A percentile compares a stretch with the other conserved stretches of the same genome.
phyloP scores from a whole-genome alignment of 2,329 filamentous ascomycete species.

The Ascochyta pisi region DNA sequence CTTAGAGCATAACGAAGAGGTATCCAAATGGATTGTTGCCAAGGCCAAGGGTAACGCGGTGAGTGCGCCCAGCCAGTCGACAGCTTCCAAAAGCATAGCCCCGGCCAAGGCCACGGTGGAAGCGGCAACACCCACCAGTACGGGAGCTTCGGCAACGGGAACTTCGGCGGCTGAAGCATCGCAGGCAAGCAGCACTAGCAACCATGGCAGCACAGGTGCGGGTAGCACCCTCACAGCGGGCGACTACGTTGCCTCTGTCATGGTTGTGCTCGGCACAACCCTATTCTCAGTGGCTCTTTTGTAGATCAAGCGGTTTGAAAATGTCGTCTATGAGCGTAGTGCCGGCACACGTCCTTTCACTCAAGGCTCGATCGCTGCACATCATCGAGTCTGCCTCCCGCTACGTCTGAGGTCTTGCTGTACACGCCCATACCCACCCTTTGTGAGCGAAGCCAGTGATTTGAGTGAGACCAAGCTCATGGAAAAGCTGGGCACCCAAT shows the following conservation, averaged over 20 bases:
- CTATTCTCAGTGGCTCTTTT: conserved; percentile 7
- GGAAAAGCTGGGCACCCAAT: too few species aligned
- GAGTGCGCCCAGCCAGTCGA: conserved; percentile 18
- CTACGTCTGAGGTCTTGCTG: too few species aligned
- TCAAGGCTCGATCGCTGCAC: too few species aligned
- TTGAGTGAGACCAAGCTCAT: too few species aligned
- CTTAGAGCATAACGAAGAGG: conserved; percentile 32
- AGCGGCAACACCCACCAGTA: conserved; percentile 4
- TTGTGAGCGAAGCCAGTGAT: too few species aligned
- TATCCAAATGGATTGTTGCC: conserved; percentile 24
- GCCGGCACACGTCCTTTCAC: too few species aligned
- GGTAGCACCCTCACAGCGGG: conserved; percentile 1
- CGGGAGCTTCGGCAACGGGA: conserved; percentile 14
- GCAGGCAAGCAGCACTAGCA: conserved; percentile 14
- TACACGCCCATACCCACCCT: too few species aligned
- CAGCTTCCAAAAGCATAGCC: conserved; percentile 7
- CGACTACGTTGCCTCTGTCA: not conserved
- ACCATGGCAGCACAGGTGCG: conserved; percentile 6
- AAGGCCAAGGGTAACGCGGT: conserved; percentile 25
- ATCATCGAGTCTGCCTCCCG: too few species aligned
- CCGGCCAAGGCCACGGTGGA: conserved; percentile 7
- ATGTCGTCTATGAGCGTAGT: too few species aligned
- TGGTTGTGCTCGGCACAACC: conserved; percentile 2
- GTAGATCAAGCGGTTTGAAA: not conserved
- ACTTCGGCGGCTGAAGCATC: conserved; percentile 13